Evolutionary conservation across 2,329 filamentous ascomycete species (phyloP).

Genomic region (Hypoxylon sp.): DNA sequence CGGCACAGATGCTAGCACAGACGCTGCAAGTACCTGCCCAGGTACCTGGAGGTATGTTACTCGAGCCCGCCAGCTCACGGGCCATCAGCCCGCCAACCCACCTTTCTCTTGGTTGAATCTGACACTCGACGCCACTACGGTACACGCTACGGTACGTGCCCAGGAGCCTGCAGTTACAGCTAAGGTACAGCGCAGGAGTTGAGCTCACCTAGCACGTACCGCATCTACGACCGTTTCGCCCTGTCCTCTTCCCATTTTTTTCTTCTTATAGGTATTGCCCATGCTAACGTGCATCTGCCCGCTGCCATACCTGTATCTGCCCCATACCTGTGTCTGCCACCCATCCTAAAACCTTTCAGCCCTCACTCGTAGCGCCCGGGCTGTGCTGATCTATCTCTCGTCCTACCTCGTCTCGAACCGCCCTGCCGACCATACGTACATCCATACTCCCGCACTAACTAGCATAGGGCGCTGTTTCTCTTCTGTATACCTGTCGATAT

Average conservation of each 20-base stretch:
- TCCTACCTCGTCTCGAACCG: constrained; percentile 5
- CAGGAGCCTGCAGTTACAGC: constrained; percentile 2
- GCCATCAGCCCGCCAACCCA: no score
- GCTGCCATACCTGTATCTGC: no score
- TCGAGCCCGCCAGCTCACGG: no score
- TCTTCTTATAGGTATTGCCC: neutral
- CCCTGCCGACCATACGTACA: neutral
- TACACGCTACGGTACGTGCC: neutral
- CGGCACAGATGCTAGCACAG: no score
- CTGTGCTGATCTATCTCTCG: constrained; percentile 13
- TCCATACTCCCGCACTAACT: no score
- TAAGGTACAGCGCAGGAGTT: neutral
- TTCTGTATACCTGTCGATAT: constrained; percentile 6
- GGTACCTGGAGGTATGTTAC: no score
- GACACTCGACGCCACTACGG: neutral
- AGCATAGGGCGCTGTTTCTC: no score
- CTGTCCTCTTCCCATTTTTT: constrained; percentile 18
- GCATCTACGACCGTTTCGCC: constrained; percentile 6
- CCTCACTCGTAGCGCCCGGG: constrained; percentile 21
- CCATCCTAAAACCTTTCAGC: constrained; percentile 21
- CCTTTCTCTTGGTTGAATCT: neutral
- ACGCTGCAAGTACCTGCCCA: no score
- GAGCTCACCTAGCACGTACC: neutral
- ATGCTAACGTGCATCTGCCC: constrained; percentile 18
- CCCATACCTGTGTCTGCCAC: no score